Evolutionary conservation across 2,329 filamentous ascomycete species (phyloP).

Genomic region (Nakataea oryzae): DNA sequence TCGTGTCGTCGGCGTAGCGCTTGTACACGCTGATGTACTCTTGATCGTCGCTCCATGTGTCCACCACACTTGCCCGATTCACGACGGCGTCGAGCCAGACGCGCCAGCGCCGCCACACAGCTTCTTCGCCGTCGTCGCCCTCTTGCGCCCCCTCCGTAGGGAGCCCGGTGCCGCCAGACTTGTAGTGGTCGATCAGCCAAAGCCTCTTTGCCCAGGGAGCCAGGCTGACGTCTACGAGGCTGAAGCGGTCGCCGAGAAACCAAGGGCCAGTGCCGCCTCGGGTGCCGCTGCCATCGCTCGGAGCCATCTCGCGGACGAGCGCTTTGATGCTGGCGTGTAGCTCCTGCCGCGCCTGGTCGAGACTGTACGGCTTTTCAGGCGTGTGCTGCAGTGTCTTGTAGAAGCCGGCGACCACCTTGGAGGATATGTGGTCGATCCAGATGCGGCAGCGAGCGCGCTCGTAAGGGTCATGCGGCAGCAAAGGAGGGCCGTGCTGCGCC

Average conservation of each 20-base stretch:
- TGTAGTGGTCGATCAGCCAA: slow-evolving; percentile 69
- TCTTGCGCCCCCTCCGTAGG: slow-evolving; percentile 16
- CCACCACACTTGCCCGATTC: slow-evolving; percentile 48
- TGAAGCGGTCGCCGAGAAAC: slow-evolving; percentile 55
- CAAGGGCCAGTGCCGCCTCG: slow-evolving; percentile 42
- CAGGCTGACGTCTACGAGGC: slow-evolving; percentile 58
- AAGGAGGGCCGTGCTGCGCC: slow-evolving; percentile 24
- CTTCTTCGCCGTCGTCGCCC: slow-evolving; percentile 13
- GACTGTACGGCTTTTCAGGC: slow-evolving; percentile 31
- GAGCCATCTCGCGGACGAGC: slow-evolving; percentile 52
- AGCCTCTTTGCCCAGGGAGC: slow-evolving; percentile 64
- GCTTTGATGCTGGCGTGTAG: slow-evolving; percentile 49
- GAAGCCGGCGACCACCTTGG: slow-evolving; percentile 57
- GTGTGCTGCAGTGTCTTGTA: slow-evolving; percentile 53
- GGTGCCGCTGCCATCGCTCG: slow-evolving; percentile 10
- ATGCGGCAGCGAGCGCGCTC: slow-evolving; percentile 54
- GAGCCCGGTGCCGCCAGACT: slow-evolving; percentile 41
- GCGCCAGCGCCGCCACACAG: slow-evolving; percentile 54
- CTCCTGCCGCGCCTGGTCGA: slow-evolving; percentile 44
- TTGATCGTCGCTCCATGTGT: slow-evolving; percentile 58
- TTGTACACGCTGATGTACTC: slow-evolving; percentile 60
- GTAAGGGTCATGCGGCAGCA: slow-evolving; percentile 54
- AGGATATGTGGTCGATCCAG: slow-evolving; percentile 65
- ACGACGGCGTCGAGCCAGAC: slow-evolving; percentile 52
- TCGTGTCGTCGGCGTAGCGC: slow-evolving; percentile 55